A percentile compares a stretch with the other conserved stretches of the same genome.
Conservation (phyloP, 352 stramenopile species). For the Phytophthora idaei region DNA sequence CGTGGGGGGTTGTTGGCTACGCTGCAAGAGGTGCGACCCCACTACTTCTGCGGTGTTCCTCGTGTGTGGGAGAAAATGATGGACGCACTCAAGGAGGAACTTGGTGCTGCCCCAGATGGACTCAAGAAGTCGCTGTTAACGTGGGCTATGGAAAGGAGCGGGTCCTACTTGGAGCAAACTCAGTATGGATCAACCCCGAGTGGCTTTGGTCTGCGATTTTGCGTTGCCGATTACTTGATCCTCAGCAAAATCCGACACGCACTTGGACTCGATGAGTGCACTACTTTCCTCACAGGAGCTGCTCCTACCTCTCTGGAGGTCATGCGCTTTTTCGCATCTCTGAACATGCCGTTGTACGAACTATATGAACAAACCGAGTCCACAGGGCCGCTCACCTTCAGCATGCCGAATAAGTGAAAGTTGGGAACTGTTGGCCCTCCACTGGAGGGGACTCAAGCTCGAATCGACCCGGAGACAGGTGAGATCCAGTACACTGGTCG, state of each 20-base stretch:
- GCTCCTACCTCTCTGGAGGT: constrained; percentile 60
- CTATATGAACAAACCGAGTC: constrained; percentile 90
- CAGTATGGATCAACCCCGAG: constrained; percentile 70
- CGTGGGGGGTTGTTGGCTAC: constrained; percentile 69
- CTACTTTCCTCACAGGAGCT: constrained; percentile 78
- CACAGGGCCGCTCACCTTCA: constrained; percentile 75
- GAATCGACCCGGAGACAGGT: constrained; percentile 47
- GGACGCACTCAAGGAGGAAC: constrained; percentile 71
- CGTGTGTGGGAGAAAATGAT: constrained; percentile 90
- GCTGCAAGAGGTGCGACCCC: constrained; percentile 65
- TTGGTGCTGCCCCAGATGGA: constrained; percentile 35
- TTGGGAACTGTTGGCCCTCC: constrained; percentile 72
- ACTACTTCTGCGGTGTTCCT: constrained; percentile 86
- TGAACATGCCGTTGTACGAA: constrained; percentile 93
- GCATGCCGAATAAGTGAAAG: constrained; percentile 27
- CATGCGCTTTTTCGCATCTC: constrained; percentile 85
- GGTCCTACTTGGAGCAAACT: constrained; percentile 44
- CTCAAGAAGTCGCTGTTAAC: constrained; percentile 85
- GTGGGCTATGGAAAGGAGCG: constrained; percentile 53
- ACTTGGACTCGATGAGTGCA: constrained; percentile 76
- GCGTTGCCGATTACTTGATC: constrained; percentile 76
- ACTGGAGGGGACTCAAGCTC: constrained; percentile 45
- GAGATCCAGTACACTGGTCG: constrained; percentile 61
- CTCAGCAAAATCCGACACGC: constrained; percentile 78
- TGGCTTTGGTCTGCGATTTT: constrained; percentile 65